Percentiles rank a stretch among this genome's conserved stretches.
phyloP scores from a whole-genome alignment of 2,329 filamentous ascomycete genomes.

The Fusarium sp. region DNA sequence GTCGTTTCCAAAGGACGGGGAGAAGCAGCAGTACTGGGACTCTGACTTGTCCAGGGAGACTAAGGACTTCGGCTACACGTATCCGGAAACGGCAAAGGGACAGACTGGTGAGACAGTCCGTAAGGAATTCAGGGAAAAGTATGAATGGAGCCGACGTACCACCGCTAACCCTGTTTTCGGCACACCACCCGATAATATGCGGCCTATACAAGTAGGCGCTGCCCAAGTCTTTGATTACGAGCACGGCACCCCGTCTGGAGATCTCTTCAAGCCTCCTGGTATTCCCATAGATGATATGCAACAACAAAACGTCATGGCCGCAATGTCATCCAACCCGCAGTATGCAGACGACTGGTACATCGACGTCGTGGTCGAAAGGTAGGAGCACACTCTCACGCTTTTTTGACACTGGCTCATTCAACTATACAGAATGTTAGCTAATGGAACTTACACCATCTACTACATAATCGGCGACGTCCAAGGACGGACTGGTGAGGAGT shows the following conservation, averaged over 20 bases:
- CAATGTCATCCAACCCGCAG: background rate
- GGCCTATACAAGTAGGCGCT: background rate
- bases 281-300: rapidly evolving
- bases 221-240: background rate
- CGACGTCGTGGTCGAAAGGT: background rate
- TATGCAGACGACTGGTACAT: background rate
- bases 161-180: too few species aligned
- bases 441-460: background rate
- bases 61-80: rapidly evolving
- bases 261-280: background rate
- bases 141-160: too few species aligned
- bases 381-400: rapidly evolving
- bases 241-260: background rate
- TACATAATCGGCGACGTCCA: background rate
- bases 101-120: too few species aligned
- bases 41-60: rapidly evolving
- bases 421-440: rapidly evolving
- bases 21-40: background rate
- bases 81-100: rapidly evolving
- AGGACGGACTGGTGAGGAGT: background rate
- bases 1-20: rapidly evolving
- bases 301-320: background rate
- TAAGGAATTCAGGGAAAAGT: too few species aligned
- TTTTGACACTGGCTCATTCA: rapidly evolving
- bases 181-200: rapidly evolving